Base-by-base conservation (phyloP, 495 filamentous ascomycete genomes). In the Daldinia bambusicola region DNA sequence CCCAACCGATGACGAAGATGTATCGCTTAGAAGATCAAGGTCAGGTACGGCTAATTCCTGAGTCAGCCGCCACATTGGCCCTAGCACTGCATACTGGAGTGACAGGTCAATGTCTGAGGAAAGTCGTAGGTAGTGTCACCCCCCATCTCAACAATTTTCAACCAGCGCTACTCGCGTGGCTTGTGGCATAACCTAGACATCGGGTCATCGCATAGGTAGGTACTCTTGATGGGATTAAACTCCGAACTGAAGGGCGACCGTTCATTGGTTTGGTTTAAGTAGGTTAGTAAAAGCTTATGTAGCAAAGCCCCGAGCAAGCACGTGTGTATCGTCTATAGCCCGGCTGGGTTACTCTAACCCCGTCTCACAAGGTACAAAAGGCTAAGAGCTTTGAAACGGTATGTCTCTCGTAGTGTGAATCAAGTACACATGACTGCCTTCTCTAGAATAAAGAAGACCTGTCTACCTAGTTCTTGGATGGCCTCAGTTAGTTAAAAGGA, bases 11-110 rank as follows among this genome's bases (percentile, higher is more conserved):
- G 63, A 20, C 18, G 52, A 45, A 59, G 45, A 26, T 51, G 55
- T 51, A 20, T 8, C 30, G 43, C 14, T 12, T 41, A 7, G 32
- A 14, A 26, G 4, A n/a, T 20, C 26, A 26, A 26, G 26, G 26
- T 26, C 26, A 41, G 2, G 4, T 56, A 45, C 57, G 58, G 57
- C 20, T 61, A 53, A 61, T 67, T 61, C 18, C 14, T 50, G 38
- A 68, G 65, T 68, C 57, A 56, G 65, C 51, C 31, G 57, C 65
- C 58, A 68, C 51, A 50, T 68, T 40, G 13, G 30, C 20, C 31
- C 16, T 7, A 5, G 12, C 8, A 14, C 22, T 31, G 26, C 26
- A 55, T 32, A n/a, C 14, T 53, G 50, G 50, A 32, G 20, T 20
- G 45, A 14, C 20, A 30, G 20, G 20, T 53, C 13, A 16, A 48